phyloP scores from a whole-genome alignment of 139 green algal genomes.

The Closterium sp. region DNA sequence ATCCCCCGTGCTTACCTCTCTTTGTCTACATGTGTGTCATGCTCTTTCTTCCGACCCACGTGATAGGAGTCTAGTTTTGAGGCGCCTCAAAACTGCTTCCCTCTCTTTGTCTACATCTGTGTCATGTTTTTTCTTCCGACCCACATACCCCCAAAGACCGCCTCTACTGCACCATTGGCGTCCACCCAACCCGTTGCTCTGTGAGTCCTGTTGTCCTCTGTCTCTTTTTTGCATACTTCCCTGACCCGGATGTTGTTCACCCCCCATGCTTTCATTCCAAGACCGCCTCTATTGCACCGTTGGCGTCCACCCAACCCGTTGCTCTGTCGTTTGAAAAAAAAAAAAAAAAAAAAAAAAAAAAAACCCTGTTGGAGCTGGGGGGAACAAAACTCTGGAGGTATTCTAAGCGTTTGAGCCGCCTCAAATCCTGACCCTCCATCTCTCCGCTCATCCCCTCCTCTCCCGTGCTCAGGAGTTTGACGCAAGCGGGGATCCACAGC shows the following conservation, averaged over 20 bases:
- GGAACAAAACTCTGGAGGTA: too few relatives aligned
- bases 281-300: constrained; percentile 74
- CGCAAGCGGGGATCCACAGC: constrained; percentile 39
- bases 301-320: constrained; percentile 85
- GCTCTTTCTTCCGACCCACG: too few relatives aligned
- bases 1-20: too few relatives aligned
- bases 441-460: neutral
- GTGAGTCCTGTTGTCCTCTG: neutral
- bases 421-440: neutral
- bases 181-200: constrained; percentile 78
- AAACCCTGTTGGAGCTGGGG: too few relatives aligned
- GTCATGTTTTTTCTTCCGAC: neutral
- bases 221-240: neutral
- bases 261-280: neutral
- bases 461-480: constrained; percentile 66
- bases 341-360: too few relatives aligned
- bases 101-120: too few relatives aligned
- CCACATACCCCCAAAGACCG: too few relatives aligned
- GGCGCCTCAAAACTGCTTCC: too few relatives aligned
- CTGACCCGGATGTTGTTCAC: too few relatives aligned
- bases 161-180: constrained; percentile 79
- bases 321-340: constrained; percentile 21
- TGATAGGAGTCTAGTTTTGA: too few relatives aligned
- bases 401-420: neutral
- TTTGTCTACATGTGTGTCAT: too few relatives aligned